A percentile compares a stretch with the other conserved stretches of the same genome.
phyloP scores from a whole-genome alignment of 2,329 filamentous ascomycete genomes.

The Alternaria metachromatica region DNA sequence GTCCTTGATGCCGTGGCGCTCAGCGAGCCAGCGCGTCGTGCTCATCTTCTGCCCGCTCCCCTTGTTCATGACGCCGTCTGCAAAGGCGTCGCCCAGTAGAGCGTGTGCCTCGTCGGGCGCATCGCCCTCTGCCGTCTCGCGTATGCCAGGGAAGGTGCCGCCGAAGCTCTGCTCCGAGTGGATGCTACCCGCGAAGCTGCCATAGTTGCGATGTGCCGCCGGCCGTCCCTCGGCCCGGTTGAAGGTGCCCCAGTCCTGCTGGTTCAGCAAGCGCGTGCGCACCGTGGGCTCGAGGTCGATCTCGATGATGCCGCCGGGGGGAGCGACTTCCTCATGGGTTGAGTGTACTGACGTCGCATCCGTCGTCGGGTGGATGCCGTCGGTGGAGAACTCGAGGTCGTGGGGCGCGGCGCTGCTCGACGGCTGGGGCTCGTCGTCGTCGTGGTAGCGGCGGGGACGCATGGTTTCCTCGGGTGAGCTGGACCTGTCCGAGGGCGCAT shows the following conservation, averaged over 20 bases:
- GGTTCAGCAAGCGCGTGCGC: constrained; percentile 48
- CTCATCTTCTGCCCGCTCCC: constrained; percentile 67
- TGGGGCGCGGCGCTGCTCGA: constrained; percentile 19
- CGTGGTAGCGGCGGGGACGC: constrained; percentile 32
- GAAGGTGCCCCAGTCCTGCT: constrained; percentile 56
- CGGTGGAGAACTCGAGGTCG: constrained; percentile 32
- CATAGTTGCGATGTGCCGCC: constrained; percentile 59
- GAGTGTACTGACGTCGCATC: constrained; percentile 42
- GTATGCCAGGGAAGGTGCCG: constrained; percentile 43
- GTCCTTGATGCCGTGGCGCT: constrained; percentile 76
- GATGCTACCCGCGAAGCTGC: constrained; percentile 62
- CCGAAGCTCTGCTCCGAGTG: constrained; percentile 50
- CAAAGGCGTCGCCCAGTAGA: constrained; percentile 51
- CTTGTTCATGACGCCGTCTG: constrained; percentile 52
- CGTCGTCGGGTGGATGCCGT: constrained; percentile 42
- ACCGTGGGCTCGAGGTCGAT: constrained; percentile 44
- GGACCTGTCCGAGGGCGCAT: constrained; percentile 51
- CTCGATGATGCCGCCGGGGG: constrained; percentile 28
- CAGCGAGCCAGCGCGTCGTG: constrained; percentile 74
- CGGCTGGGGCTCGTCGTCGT: constrained; percentile 19
- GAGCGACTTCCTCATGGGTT: constrained; percentile 28
- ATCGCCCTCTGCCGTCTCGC: constrained; percentile 35
- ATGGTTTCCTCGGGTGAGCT: constrained; percentile 52
- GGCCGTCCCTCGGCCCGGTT: constrained; percentile 77
- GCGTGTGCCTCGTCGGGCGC: constrained; percentile 46